These are phyloP conservation scores for Dryadomyces quercivorus DNA, from an alignment of 2,329 filamentous ascomycete genomes.

Conservation along the genomic window DNA sequence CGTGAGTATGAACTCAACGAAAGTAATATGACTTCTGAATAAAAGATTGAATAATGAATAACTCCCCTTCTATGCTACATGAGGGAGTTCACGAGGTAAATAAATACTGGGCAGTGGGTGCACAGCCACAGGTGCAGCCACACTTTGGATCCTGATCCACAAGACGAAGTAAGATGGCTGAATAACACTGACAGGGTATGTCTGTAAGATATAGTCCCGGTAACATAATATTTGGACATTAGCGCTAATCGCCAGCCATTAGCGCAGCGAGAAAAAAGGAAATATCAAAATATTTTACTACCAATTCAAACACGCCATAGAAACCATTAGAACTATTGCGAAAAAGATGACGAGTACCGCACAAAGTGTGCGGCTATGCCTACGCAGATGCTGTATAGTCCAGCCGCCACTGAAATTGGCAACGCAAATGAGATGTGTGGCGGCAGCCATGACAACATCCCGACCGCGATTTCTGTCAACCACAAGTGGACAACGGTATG, in stretches of 20 bases:
- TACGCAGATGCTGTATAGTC: slow-evolving; percentile 21
- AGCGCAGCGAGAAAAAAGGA: not conserved
- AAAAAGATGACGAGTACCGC: slow-evolving; percentile 26
- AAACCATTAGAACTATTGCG: not conserved
- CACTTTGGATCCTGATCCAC: too few relatives aligned
- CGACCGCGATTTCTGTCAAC: slow-evolving; percentile 4
- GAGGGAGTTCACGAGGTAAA: too few relatives aligned
- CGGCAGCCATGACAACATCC: not conserved
- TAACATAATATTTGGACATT: too few relatives aligned
- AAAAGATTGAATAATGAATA: too few relatives aligned
- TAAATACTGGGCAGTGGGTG: too few relatives aligned
- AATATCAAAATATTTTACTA: not conserved
- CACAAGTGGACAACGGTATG: slow-evolving; percentile 1
- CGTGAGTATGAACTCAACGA: too few relatives aligned
- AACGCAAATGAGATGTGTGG: not conserved
- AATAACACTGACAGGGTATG: too few relatives aligned
- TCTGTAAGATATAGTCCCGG: too few relatives aligned
- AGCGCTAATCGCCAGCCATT: not conserved
- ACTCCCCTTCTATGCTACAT: too few relatives aligned
- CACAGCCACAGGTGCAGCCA: too few relatives aligned
- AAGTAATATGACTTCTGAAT: too few relatives aligned
- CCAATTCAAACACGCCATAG: not conserved
- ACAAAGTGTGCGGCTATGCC: slow-evolving; percentile 26
- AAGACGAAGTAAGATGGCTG: too few relatives aligned
- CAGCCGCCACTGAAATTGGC: not conserved